Evolutionary conservation across 2,329 filamentous ascomycete genomes (phyloP).

Genomic region (Fonsecaea monophora): DNA sequence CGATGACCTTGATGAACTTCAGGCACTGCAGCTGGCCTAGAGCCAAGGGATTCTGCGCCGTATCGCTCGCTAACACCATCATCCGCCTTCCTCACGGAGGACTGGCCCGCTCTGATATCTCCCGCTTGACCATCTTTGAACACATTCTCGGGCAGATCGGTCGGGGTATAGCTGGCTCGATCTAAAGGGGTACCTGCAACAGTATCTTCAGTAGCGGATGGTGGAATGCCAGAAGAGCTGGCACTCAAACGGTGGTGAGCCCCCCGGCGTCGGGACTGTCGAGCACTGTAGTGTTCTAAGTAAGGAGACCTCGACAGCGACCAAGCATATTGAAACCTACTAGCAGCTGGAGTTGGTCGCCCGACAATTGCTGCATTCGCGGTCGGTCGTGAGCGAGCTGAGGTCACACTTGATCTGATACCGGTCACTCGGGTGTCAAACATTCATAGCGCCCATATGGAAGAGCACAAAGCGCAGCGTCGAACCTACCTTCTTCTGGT

Average conservation of each 20-base stretch:
- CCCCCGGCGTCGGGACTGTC: neutral
- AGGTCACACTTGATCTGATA: constrained; percentile 2
- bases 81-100: neutral
- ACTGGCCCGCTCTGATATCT: neutral
- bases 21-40: neutral
- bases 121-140: neutral
- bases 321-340: neutral
- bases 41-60: neutral
- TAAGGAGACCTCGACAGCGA: neutral
- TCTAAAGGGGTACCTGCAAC: neutral
- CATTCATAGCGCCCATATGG: neutral
- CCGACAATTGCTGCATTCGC: neutral
- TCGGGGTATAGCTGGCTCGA: neutral
- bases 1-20: neutral
- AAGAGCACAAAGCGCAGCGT: neutral
- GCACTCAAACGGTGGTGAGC: neutral
- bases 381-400: neutral
- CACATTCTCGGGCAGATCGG: neutral
- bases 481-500: constrained; percentile 3
- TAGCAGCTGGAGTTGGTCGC: neutral
- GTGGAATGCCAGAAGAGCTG: neutral
- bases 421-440: neutral
- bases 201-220: neutral
- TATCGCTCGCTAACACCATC: neutral
- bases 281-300: neutral